Evolutionary conservation across 1,284 basidiomycete genomes (phyloP).

Genomic region (Lentinula novae-zelandiae): DNA sequence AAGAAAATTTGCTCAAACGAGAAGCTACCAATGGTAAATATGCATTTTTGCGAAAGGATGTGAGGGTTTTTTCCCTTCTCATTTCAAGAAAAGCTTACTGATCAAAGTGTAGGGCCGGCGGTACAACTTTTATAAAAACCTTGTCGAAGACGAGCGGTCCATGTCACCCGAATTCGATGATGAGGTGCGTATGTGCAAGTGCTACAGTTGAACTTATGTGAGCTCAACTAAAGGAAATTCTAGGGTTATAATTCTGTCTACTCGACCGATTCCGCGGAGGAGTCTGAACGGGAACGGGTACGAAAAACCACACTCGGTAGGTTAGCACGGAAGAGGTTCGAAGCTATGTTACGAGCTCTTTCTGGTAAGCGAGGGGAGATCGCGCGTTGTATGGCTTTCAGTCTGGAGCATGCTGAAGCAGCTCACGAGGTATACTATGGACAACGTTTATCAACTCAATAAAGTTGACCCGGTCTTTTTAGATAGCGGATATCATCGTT

Average conservation of each 20-base stretch:
- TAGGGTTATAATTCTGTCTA: conserved; percentile 91
- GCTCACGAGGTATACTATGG: conserved; percentile 69
- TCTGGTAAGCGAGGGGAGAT: conserved; percentile 88
- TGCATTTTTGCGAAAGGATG: conserved; percentile 71
- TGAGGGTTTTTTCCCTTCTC: conserved; percentile 32
- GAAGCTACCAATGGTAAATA: conserved; percentile 84
- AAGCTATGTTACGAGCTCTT: conserved; percentile 85
- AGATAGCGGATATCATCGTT: conserved; percentile 87
- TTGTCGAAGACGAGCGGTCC: conserved; percentile 62
- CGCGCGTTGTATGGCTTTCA: conserved; percentile 93
- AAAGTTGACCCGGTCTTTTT: conserved; percentile 7
- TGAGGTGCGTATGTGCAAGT: conserved; percentile 49
- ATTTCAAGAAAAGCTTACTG: conserved; percentile 6
- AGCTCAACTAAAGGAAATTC: not conserved
- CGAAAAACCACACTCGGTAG: conserved; percentile 74
- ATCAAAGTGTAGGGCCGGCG: conserved; percentile 60
- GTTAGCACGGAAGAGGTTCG: conserved; percentile 78
- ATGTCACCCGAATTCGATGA: conserved; percentile 78
- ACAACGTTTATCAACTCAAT: not conserved
- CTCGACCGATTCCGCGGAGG: conserved; percentile 94
- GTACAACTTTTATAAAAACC: conserved; percentile 76
- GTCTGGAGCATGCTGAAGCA: conserved; percentile 91
- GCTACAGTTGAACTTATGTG: not conserved
- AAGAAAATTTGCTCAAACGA: conserved; percentile 68
- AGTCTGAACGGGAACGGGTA: conserved; percentile 80